These are phyloP conservation scores for Aphanomyces euteiches DNA, from an alignment of 352 stramenopile species.

Conservation along the genomic window DNA sequence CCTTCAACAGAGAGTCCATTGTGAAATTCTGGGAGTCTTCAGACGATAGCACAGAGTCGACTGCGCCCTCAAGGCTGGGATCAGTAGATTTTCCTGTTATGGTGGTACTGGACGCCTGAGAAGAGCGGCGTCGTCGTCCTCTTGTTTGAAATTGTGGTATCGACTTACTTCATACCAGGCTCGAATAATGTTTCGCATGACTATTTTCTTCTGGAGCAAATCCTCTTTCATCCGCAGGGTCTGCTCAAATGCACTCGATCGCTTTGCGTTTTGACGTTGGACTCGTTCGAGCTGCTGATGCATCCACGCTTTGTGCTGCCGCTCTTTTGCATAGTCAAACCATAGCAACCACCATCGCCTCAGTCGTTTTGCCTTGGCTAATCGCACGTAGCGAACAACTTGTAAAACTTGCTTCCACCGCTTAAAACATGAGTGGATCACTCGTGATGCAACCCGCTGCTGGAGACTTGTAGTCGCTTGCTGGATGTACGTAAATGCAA, in stretches of 20 bases:
- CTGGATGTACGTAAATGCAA: slow-evolving; percentile 12
- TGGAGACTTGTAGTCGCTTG: slow-evolving; percentile 6
- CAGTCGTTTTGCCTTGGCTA: not conserved
- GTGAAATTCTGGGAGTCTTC: no score
- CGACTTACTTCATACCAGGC: not conserved
- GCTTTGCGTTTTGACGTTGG: not conserved
- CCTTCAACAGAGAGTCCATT: no score
- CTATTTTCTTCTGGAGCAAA: not conserved
- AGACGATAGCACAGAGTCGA: no score
- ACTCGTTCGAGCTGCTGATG: slow-evolving; percentile 6
- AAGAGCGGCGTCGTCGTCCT: not conserved
- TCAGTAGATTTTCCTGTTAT: no score
- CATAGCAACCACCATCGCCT: not conserved
- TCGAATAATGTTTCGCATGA: not conserved
- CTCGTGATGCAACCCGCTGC: not conserved
- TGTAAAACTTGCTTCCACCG: slow-evolving; percentile 4
- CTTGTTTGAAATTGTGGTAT: no score
- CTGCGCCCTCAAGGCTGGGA: no score
- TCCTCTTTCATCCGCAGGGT: slow-evolving; percentile 13
- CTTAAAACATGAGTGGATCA: not conserved
- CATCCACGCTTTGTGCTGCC: not conserved
- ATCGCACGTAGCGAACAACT: not conserved
- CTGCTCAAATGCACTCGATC: slow-evolving; percentile 2
- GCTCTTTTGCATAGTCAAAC: not conserved
- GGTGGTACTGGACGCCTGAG: not conserved